phyloP scores from a whole-genome alignment of 345 rosid genomes.

The Melaleuca quinquenervia region DNA sequence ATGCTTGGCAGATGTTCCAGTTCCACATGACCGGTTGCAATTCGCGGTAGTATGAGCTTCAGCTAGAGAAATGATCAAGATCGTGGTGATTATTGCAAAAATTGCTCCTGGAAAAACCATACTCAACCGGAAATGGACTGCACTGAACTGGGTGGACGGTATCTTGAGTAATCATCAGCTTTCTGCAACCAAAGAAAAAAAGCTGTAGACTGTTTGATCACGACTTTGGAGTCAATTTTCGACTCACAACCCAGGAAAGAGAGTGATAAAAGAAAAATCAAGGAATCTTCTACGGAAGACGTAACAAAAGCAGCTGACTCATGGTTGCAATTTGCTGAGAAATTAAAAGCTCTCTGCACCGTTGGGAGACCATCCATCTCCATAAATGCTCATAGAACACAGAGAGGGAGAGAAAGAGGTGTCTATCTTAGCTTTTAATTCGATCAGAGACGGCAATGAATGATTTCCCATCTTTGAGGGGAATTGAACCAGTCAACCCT shows the following conservation, averaged over 20 bases:
- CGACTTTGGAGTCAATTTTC: neutral
- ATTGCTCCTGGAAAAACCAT: slow-evolving; percentile 10
- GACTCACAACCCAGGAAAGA: neutral
- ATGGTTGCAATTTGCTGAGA: slow-evolving; percentile 3
- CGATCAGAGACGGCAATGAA: neutral
- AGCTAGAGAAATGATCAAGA: neutral
- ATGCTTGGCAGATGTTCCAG: neutral
- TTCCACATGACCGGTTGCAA: slow-evolving; percentile 34
- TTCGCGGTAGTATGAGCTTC: slow-evolving; percentile 8
- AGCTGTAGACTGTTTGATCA: neutral
- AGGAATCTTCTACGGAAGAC: neutral
- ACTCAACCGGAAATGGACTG: neutral
- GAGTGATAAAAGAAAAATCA: neutral
- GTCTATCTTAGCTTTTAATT: neutral
- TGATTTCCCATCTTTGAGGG: neutral
- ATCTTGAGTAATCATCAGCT: slow-evolving; percentile 3
- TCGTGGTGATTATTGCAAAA: neutral
- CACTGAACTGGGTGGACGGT: neutral
- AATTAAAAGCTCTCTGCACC: slow-evolving; percentile 6
- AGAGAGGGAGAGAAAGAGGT: neutral
- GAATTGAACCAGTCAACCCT: neutral
- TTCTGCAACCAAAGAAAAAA: slow-evolving; percentile 1
- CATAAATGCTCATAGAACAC: slow-evolving; percentile 21
- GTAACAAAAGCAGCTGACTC: neutral
- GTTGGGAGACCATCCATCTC: slow-evolving; percentile 27